Evolutionary conservation across 768 basidiomycete genomes (phyloP), one percentile per base, ranked within the genome.

Genomic region (Cubamyces sp.): DNA sequence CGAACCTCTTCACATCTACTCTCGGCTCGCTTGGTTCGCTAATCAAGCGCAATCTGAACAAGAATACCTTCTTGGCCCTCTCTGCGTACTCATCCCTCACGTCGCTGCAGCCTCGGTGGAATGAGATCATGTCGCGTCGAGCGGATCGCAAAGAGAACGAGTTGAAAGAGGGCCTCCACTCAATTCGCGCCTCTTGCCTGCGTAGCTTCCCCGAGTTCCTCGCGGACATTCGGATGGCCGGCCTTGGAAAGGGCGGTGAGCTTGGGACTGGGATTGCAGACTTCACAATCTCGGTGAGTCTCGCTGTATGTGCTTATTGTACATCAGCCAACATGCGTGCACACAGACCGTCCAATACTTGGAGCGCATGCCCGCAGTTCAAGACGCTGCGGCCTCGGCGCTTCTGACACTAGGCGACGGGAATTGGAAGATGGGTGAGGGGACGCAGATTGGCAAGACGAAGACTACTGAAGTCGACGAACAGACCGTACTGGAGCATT

Each of bases 351-450:
- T 88, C 18, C 78, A 81, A 43, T 94, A 91, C 69, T 71, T 94
- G 64, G 83, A 89, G 57, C 79, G 82, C 54, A 75, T 94, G 3
- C 89, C 90, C 0, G 83, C 87, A 52, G 88, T 93, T 3, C 81
- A 85, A 57, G 80, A 77, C 18, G 90, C 89, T 1, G 90, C 87
- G 11, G 82, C 82, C 1, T 78, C 88, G 1, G 86, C 87, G 0
- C 76, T 94, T 40, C 71, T 85, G 42, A 83, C 86, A 2, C 81
- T 94, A 0, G 92, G 92, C 0, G 92, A 94, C 62, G 92, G 92
- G 11, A 94, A 94, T 66, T 94, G 92, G 92, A 91, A 85, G 74
- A 94, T 94, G 92, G 92, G 92, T 4, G 91, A 91, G 62, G 91
- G 91, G 5, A 80, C 90, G 21, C 80, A 82, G 66, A 84, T 88